Conservation (phyloP, 148 eudicot species). For the Dysphania ambrosioides region DNA sequence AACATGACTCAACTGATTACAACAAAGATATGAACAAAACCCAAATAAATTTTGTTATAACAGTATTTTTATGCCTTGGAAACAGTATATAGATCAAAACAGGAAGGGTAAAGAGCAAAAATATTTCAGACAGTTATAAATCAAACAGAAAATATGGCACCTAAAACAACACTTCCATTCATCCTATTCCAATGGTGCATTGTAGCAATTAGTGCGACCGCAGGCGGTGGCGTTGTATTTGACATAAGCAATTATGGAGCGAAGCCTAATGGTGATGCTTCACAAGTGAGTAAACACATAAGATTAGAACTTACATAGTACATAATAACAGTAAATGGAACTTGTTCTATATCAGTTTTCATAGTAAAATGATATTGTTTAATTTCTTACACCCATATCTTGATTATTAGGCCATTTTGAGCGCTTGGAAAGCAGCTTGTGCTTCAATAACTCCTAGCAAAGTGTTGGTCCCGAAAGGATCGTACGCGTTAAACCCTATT, state of each 20-base stretch:
- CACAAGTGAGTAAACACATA: constrained; percentile 18
- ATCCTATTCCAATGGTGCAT: constrained; percentile 7
- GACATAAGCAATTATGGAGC: constrained; percentile 32
- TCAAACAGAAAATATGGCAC: constrained; percentile 17
- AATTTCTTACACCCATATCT: background rate
- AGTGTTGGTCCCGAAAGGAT: constrained; percentile 47
- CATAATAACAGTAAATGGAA: background rate
- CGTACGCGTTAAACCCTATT: constrained; percentile 23
- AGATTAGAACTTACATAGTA: background rate
- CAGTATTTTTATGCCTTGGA: background rate
- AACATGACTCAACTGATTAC: background rate
- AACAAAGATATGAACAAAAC: background rate
- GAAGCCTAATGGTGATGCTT: constrained; percentile 31
- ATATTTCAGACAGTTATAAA: background rate
- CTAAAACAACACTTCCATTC: constrained; percentile 12
- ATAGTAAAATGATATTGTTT: background rate
- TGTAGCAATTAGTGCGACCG: background rate
- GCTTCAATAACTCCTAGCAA: constrained; percentile 32
- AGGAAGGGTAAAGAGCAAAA: background rate
- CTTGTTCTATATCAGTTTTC: background rate
- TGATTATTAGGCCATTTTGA: constrained; percentile 32
- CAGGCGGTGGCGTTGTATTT: background rate
- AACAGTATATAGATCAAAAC: background rate
- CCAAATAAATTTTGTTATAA: background rate
- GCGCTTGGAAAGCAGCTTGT: constrained; percentile 59